Evolutionary conservation across 805 yeast genomes (phyloP), one percentile per base, ranked within the genome.

Genomic region (Ogataea zsoltii): DNA sequence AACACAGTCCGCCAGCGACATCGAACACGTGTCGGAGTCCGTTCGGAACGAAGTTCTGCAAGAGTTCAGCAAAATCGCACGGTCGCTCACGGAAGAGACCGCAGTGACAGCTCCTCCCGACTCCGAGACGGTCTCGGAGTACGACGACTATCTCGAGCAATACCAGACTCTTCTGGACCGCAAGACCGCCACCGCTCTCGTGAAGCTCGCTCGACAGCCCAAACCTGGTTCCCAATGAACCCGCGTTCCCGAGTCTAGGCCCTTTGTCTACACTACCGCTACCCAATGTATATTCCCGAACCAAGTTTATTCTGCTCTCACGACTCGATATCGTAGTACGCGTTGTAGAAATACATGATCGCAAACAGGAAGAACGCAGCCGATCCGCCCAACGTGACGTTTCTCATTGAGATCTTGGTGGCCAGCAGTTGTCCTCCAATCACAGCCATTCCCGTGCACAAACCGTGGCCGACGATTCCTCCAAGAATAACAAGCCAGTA

Each of bases 361-460:
- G 96, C 82, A 67, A 94, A 94, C 16, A 88, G 63, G 53, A 90
- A 77, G 70, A 94, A 94, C 7, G 96, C 92, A 42, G 74, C 66
- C 7, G 97, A 87, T 34, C 99, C 99, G 39, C 94, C 90, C 40
- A 94, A 69, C 1, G 98, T 90, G 51, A 94, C 92, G 29, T 84
- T 88, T 69, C 96, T 82, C 88, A 94, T 82, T 51, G 96, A 85
- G 50, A 94, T 88, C 64, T 82, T 85, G 32, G 90, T 79, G 30
- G 99, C 98, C 49, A 94, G 74, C 47, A 88, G 75, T 69, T 86
- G 87, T 25, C 99, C 99, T 40, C 98, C 97, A 44, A 88, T 41
- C 36, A 92, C 95, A n/a, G 99, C 98, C 48, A 89, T 79, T 28
- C 79, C 80, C 0, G 97, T 88, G 69, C 98, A 94, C 9, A 86